A percentile compares a stretch with the other conserved stretches of the same genome.
These are phyloP conservation scores for Syzygium syzygioides DNA, from an alignment of 441 rosid species.

Conservation along the genomic window DNA sequence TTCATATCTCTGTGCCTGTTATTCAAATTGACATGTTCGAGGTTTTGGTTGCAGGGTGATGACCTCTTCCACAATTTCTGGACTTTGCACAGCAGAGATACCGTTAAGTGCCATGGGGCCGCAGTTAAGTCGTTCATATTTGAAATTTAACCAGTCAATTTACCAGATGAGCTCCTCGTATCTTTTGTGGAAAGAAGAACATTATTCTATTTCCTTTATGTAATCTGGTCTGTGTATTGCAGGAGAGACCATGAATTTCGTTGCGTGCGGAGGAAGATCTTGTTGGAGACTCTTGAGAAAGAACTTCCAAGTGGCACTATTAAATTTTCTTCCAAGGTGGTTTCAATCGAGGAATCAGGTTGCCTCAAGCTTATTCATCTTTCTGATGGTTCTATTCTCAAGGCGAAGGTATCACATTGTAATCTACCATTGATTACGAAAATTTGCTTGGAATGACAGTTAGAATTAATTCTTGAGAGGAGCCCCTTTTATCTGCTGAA, in stretches of 20 bases:
- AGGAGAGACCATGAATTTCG: not conserved
- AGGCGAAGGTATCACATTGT: slow-evolving; percentile 42
- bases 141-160: not conserved
- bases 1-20: not conserved
- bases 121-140: not conserved
- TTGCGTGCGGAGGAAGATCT: slow-evolving; percentile 24
- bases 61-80: not conserved
- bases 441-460: not conserved
- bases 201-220: not conserved
- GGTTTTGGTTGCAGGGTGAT: not conserved
- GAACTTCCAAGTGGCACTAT: slow-evolving; percentile 60
- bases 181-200: not conserved
- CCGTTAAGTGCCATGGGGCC: not conserved
- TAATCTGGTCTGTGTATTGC: not conserved
- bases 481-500: not conserved
- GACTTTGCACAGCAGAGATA: not conserved
- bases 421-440: not conserved
- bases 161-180: not conserved
- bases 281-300: slow-evolving; percentile 53
- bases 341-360: slow-evolving; percentile 48
- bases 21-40: not conserved
- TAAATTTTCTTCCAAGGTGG: slow-evolving; percentile 61
- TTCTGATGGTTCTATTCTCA: slow-evolving; percentile 51
- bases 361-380: slow-evolving; percentile 47
- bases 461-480: not conserved